Conservation (phyloP, 441 rosid genomes). For the Gossypium davidsonii region DNA sequence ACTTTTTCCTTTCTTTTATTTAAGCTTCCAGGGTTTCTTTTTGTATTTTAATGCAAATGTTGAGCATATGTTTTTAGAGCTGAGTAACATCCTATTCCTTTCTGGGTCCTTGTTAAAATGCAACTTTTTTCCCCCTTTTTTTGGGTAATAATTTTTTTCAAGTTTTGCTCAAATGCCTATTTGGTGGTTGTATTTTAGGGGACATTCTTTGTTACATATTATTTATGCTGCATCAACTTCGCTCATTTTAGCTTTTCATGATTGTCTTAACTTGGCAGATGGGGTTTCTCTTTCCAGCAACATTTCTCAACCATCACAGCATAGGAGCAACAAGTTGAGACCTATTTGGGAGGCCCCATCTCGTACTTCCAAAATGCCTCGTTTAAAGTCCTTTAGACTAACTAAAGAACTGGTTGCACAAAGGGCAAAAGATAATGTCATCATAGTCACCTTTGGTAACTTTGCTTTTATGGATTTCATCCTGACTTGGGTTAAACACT, state of each 20-base stretch:
- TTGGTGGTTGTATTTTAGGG: neutral
- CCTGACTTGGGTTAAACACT: constrained; percentile 91
- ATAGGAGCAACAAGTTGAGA: constrained; percentile 23
- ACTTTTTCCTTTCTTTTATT: constrained; percentile 9
- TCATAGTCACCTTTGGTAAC: constrained; percentile 94
- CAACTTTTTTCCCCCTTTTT: neutral
- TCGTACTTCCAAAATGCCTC: constrained; percentile 62
- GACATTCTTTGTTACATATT: neutral
- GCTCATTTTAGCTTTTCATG: neutral
- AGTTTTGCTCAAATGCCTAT: neutral
- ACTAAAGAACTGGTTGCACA: constrained; percentile 64
- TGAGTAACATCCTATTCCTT: neutral
- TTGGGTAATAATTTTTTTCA: neutral
- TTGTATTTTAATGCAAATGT: neutral
- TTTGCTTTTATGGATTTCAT: constrained; percentile 98
- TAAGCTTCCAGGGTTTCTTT: constrained; percentile 5
- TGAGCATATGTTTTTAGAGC: neutral
- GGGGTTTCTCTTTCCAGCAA: constrained; percentile 16
- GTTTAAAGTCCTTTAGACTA: constrained; percentile 59
- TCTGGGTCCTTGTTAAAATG: neutral
- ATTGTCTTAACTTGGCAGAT: constrained; percentile 28
- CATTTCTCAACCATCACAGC: constrained; percentile 29
- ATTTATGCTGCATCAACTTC: neutral
- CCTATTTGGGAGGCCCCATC: constrained; percentile 81
- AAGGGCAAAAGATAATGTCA: constrained; percentile 69